Base-by-base conservation (phyloP, 2,329 filamentous ascomycete genomes). In the Hymenoscyphus fructigenus region DNA sequence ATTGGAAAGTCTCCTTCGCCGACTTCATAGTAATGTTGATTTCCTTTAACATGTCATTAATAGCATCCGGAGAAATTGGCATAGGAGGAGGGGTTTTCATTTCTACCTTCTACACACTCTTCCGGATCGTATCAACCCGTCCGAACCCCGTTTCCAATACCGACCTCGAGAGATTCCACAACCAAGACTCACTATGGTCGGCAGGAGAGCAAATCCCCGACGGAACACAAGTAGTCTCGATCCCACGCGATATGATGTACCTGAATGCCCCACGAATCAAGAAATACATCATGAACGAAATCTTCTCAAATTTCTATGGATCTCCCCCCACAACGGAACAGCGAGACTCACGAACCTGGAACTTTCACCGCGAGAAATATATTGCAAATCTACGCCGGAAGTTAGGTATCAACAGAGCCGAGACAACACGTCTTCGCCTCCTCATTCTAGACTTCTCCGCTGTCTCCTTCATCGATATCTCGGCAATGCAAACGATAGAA, bases 21-120 rank as follows among this genome's bases (percentile, higher is more conserved):
- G 88, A 90, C 74, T 89, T 89, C 69, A 80, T 86, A 60, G 83
- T 85, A 0, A 82, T 84, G 32, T 86, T 88, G 82, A 79, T 89
- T 34, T 82, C 86, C 4, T 85, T 89, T 70, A 89, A 87, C 83
- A 79, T 89, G 2, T 86, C 85, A 0, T 80, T 89, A 10, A 88
- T 89, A 69, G 82, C 84, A 1, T 84, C 82, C 0, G 85, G 84
- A 0, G 85, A 88, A 69, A 79, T 85, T 41, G 87, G 87, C 12
- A 60, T 70, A n/a, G 61, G 57, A 5, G 26, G 58, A 1, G 66
- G 66, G 10, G 5, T 71, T 17, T 23, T 59, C 20, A 66, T 70
- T 59, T 65, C 66, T 61, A 50, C 65, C n/a, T 10, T 64, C 28
- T 69, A 69, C 50, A 70, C 68, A 3, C 26, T 69, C 20, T 56